Evolutionary conservation across 768 basidiomycete genomes (phyloP).

Genomic region (Ephemerocybe angulata): DNA sequence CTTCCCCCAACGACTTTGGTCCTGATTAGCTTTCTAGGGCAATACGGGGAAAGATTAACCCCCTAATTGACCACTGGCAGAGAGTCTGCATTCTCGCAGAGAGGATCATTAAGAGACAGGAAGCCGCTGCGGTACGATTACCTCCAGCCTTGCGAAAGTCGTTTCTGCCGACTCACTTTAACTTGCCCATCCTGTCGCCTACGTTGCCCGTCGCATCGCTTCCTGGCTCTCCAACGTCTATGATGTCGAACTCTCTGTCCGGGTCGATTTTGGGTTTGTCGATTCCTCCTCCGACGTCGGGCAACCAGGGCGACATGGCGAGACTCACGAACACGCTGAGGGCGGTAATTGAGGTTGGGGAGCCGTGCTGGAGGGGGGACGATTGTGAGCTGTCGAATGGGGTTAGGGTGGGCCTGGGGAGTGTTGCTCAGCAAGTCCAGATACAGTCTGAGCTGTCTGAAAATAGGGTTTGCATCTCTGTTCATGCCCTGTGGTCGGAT

Average conservation of each 20-base stretch:
- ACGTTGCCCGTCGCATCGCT: slow-evolving; percentile 33
- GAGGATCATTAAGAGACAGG: slow-evolving; percentile 83
- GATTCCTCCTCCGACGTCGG: slow-evolving; percentile 12
- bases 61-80: slow-evolving; percentile 89
- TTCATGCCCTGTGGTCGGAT: not conserved
- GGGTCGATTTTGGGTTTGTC: slow-evolving; percentile 28
- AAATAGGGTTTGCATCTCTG: slow-evolving; percentile 49
- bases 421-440: slow-evolving; percentile 65
- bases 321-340: slow-evolving; percentile 80
- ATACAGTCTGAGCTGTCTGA: slow-evolving; percentile 73
- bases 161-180: slow-evolving; percentile 68
- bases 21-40: slow-evolving; percentile 40
- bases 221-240: slow-evolving; percentile 28
- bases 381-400: slow-evolving; percentile 79
- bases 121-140: slow-evolving; percentile 86
- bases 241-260: slow-evolving; percentile 29
- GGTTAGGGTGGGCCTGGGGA: slow-evolving; percentile 65
- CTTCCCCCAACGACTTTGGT: not conserved
- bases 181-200: slow-evolving; percentile 49
- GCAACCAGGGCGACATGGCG: slow-evolving; percentile 73
- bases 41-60: slow-evolving; percentile 70
- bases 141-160: slow-evolving; percentile 59
- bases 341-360: slow-evolving; percentile 73
- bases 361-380: slow-evolving; percentile 80
- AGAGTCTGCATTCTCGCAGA: slow-evolving; percentile 84